These are phyloP conservation scores for Rhizopus delemar DNA, from an alignment of 371 early-diverging fungal genomes.

Conservation along the genomic window DNA sequence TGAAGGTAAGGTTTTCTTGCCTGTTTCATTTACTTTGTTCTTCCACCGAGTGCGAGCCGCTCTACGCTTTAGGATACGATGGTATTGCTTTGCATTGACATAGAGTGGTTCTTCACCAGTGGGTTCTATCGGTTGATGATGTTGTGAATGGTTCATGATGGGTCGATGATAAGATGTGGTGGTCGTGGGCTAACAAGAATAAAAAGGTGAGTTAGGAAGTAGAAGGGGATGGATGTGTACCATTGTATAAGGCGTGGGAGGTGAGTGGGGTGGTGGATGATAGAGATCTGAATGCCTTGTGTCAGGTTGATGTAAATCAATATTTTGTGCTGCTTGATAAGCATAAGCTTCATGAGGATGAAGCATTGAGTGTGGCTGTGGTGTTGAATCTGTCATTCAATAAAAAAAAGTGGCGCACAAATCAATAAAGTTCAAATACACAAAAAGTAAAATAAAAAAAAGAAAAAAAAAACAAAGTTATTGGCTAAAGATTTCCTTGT, in stretches of 20 bases:
- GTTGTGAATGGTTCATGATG: background rate
- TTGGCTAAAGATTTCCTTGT: slow-evolving; percentile 3
- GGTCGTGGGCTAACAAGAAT: background rate
- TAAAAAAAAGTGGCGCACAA: slow-evolving; percentile 7
- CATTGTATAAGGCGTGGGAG: slow-evolving; percentile 3
- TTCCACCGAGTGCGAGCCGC: slow-evolving; percentile 68
- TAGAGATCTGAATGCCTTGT: slow-evolving; percentile 3
- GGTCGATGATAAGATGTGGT: background rate
- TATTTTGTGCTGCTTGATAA: background rate
- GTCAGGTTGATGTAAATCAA: background rate
- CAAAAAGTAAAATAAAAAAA: background rate
- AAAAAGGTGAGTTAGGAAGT: background rate
- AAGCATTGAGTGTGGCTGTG: slow-evolving; percentile 16
- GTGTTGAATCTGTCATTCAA: slow-evolving; percentile 26
- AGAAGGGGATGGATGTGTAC: background rate
- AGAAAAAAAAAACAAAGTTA: background rate
- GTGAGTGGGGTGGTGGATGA: background rate
- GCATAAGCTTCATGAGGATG: slow-evolving; percentile 21
- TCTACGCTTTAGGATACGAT: slow-evolving; percentile 84
- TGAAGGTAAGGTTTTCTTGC: slow-evolving; percentile 82
- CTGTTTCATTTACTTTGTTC: slow-evolving; percentile 54
- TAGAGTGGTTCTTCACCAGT: slow-evolving; percentile 16
- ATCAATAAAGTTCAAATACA: background rate
- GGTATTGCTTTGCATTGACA: slow-evolving; percentile 87
- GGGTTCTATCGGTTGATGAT: background rate